These are phyloP conservation scores for Polyporus tsugae DNA, from an alignment of 1,284 basidiomycete species.

Conservation along the genomic window DNA sequence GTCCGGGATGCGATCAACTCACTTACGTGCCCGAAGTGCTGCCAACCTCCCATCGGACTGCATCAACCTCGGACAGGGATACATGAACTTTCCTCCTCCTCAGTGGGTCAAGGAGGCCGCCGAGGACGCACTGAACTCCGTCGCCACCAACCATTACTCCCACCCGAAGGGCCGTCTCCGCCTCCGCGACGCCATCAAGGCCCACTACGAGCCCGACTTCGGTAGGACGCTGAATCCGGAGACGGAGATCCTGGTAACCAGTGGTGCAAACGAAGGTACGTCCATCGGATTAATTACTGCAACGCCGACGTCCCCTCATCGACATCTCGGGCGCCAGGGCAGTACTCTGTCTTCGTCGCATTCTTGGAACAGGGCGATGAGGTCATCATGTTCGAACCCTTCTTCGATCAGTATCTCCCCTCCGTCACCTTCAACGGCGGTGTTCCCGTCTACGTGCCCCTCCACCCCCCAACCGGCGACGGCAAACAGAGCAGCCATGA, in stretches of 20 bases:
- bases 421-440: constrained; percentile 94
- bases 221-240: constrained; percentile 83
- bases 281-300: not conserved
- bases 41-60: constrained; percentile 87
- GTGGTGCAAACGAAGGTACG: constrained; percentile 94
- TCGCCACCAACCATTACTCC: constrained; percentile 88
- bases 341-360: constrained; percentile 90
- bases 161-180: constrained; percentile 90
- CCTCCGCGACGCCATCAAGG: constrained; percentile 85
- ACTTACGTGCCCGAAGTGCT: constrained; percentile 56
- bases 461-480: constrained; percentile 81
- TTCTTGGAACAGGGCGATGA: constrained; percentile 93
- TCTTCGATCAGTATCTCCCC: constrained; percentile 97
- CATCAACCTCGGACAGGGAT: constrained; percentile 93
- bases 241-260: constrained; percentile 91
- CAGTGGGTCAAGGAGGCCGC: constrained; percentile 85
- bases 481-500: constrained; percentile 76
- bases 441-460: constrained; percentile 92
- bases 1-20: constrained; percentile 13
- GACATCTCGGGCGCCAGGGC: constrained; percentile 58
- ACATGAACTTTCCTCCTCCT: constrained; percentile 93
- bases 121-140: constrained; percentile 70
- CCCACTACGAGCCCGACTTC: constrained; percentile 79
- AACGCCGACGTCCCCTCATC: not conserved
- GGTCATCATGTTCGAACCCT: constrained; percentile 98